Evolutionary conservation across 176 grass and related monocot species (phyloP), one percentile per base, ranked within the genome.

Genomic region (Oropetium thomaeum): DNA sequence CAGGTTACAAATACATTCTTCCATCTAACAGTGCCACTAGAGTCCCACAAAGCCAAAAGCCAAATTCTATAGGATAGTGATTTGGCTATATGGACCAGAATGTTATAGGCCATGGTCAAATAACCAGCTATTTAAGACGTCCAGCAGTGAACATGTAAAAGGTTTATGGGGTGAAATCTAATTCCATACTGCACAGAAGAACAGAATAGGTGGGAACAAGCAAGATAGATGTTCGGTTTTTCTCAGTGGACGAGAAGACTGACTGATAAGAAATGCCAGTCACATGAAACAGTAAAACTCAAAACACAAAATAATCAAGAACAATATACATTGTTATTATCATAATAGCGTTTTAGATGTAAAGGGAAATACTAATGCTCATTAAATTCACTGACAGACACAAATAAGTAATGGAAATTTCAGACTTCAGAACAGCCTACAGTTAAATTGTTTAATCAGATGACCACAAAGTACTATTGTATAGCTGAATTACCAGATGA

Each of bases 91-190:
- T n/a, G n/a, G n/a, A n/a, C n/a, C n/a, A n/a, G n/a, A n/a, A n/a
- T n/a, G n/a, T 23, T 73, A 27, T 15, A 80, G 26, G 19, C 59
- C 13, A 67, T 43, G 34, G 17, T n/a, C 34, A 28, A 73, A 73
- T 40, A 74, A 48, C 52, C 19, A 58, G n/a, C 61, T 25, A 71
- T 61, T 79, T 80, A 22, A 0, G 25, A 27, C 51, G 68, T 28
- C 15, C 62, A 41, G 13, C 8, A 57, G 16, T 54, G 28, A 35
- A 33, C 25, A 53, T 63, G 8, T 63, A 37, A 10, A 17, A 79
- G 55, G 20, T 45, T 79, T 54, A 84, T 84, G n/a, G 49, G 27
- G 14, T 60, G 44, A 43, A 67, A 30, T 29, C 27, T 64, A 74
- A 55, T 62, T 49, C 19, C 61, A 16, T 43, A 70, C 13, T 65